Conservation (phyloP, 768 basidiomycete genomes). For the Lactarius deliciosus region DNA sequence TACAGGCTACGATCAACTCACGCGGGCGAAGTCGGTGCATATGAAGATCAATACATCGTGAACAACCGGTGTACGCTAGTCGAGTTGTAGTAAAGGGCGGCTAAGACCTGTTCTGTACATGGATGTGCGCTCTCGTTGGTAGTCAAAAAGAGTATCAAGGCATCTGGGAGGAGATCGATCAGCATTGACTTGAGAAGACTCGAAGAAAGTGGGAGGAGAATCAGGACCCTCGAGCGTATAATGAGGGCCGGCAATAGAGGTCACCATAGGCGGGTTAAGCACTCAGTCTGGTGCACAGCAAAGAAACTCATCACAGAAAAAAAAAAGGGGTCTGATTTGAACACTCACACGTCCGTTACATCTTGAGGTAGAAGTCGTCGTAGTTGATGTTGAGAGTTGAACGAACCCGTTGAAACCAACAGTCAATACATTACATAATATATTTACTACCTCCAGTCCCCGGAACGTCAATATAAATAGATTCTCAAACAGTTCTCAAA, state of each 20-base stretch:
- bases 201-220: background rate
- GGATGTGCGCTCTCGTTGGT: background rate
- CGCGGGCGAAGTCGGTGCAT: constrained; percentile 74
- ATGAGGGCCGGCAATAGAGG: constrained; percentile 22
- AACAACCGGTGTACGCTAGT: background rate
- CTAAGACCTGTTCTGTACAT: background rate
- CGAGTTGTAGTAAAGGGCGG: background rate
- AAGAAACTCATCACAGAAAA: constrained; percentile 23
- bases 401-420: background rate
- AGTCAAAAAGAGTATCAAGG: background rate
- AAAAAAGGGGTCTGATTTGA: background rate
- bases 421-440: too few relatives aligned
- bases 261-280: constrained; percentile 24
- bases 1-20: constrained; percentile 84
- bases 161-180: constrained; percentile 6
- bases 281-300: constrained; percentile 32
- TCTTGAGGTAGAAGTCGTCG: background rate
- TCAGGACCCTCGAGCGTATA: constrained; percentile 30
- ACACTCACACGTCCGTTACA: constrained; percentile 1
- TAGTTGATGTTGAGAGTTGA: background rate
- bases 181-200: background rate
- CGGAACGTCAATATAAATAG: too few relatives aligned
- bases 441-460: too few relatives aligned
- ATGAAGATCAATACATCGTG: constrained; percentile 69
- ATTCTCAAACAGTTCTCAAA: too few relatives aligned